Conservation (phyloP, 192 early-diverging fungal species). For the Gaertneriomyces sp. region DNA sequence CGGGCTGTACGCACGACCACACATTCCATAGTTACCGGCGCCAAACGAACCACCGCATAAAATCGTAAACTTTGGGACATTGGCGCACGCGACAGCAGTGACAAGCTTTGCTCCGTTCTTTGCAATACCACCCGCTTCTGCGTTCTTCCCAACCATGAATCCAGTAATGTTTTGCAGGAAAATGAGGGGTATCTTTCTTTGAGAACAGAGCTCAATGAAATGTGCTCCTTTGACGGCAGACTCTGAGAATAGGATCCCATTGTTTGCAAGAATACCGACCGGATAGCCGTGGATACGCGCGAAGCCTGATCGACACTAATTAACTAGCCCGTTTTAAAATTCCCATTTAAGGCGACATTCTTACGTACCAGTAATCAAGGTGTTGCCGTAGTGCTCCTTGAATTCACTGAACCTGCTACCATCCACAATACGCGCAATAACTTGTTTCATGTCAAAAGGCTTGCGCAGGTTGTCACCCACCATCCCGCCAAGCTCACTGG, state of each 20-base stretch:
- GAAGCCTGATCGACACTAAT: constrained; percentile 55
- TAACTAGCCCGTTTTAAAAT: not conserved
- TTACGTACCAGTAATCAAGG: constrained; percentile 71
- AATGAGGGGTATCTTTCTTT: constrained; percentile 81
- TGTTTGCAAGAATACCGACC: constrained; percentile 93
- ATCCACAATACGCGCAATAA: constrained; percentile 93
- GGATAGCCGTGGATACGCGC: constrained; percentile 85
- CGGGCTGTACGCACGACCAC: constrained; percentile 87
- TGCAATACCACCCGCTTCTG: constrained; percentile 92
- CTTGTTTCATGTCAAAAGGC: constrained; percentile 84
- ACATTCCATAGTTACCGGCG: constrained; percentile 96
- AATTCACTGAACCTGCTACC: constrained; percentile 89
- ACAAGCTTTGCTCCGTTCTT: constrained; percentile 98
- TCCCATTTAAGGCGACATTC: not conserved
- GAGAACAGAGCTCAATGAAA: constrained; percentile 88
- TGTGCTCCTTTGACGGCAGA: constrained; percentile 93
- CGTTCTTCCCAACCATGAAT: constrained; percentile 93
- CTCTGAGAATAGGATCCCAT: constrained; percentile 93
- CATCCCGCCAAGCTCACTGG: constrained; percentile 86
- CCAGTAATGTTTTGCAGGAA: constrained; percentile 96
- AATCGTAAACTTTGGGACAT: constrained; percentile 91
- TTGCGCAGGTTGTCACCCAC: constrained; percentile 88
- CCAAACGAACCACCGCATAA: constrained; percentile 55
- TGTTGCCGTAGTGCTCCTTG: constrained; percentile 87
- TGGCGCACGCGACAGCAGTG: constrained; percentile 86